Base-by-base conservation (phyloP, 169 alveolate genomes). In the Cyclospora cayetanensis region DNA sequence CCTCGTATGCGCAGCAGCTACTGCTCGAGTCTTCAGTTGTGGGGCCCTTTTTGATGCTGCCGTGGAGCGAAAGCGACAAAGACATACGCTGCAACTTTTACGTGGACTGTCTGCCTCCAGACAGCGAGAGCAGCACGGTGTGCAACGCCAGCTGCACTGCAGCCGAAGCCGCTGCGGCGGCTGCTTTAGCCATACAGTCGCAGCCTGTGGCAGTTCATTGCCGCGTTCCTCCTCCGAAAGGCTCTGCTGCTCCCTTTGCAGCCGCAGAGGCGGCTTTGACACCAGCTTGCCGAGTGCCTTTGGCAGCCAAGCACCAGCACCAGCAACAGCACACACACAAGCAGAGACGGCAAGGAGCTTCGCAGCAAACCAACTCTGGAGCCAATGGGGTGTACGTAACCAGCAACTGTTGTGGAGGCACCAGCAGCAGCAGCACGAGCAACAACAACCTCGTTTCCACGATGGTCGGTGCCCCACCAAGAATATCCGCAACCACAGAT, bases 31-130 rank as follows among this genome's bases (percentile, higher is more conserved):
- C 94, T 43, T 92, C 94, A 1, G 25, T 93, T 20, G 93, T 94
- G n/a, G 96, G 96, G 9, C 91, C 87, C 53, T 93, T 91, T 39
- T 76, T 93, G 76, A 94, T 94, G 85, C 41, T 94, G 60, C 96
- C 96, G 29, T 94, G 96, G 96, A 90, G 89, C 20, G 93, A 93
- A 37, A 50, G 27, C 2, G 96, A 94, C 53, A 91, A 90, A 18
- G 96, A 94, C 84, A 93, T 94, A 43, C 53, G 76, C 70, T 84
- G 92, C 35, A 94, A 94, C 52, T 63, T 93, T 39, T 94, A 91
- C 66, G 12, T 93, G 25, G 91, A 93, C 46, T 79, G 91, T 74
- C 94, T 80, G 35, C 85, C 88, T 35, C 90, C 84, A 31, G 65
- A 46, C 55, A 63, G 22, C 55, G 9, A 76, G 63, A n/a, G 86